These are phyloP conservation scores for Barnettozyma siamensis DNA, from an alignment of 805 yeast genomes.

Conservation along the genomic window DNA sequence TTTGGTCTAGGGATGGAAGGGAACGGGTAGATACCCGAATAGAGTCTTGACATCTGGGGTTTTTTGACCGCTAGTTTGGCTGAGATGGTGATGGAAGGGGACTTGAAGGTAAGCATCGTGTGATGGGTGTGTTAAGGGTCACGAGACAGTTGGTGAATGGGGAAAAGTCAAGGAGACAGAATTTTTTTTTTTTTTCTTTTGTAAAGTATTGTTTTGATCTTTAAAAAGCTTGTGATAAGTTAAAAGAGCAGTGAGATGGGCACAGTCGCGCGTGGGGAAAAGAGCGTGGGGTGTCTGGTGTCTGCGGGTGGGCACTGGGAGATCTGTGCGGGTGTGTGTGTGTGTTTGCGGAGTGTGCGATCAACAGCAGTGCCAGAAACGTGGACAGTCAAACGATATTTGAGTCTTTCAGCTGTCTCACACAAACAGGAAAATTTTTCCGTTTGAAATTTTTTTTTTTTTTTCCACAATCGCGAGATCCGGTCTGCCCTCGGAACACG, in stretches of 20 bases:
- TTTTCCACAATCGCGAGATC: background rate
- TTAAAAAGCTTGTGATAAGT: background rate
- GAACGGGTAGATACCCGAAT: conserved; percentile 32
- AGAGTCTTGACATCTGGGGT: conserved; percentile 12
- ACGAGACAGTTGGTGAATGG: conserved; percentile 7
- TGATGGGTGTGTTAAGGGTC: conserved; percentile 3
- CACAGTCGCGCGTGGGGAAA: no score
- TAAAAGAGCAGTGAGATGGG: no score
- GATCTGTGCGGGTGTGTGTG: no score
- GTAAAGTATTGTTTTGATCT: background rate
- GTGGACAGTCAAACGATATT: no score
- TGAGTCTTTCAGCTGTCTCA: no score
- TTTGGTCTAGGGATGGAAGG: conserved; percentile 55
- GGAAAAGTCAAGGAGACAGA: background rate
- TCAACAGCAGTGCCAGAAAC: no score
- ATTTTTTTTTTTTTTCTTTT: background rate
- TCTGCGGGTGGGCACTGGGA: no score
- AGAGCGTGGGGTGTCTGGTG: no score
- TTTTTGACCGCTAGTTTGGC: conserved; percentile 3
- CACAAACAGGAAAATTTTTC: no score
- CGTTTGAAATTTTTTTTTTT: no score
- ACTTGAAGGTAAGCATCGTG: conserved; percentile 7
- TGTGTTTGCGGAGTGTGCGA: no score
- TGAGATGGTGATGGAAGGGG: background rate
- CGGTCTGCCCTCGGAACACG: background rate